Evolutionary conservation across 2,329 filamentous ascomycete species (phyloP).

Genomic region (Tolypocladium paradoxum): DNA sequence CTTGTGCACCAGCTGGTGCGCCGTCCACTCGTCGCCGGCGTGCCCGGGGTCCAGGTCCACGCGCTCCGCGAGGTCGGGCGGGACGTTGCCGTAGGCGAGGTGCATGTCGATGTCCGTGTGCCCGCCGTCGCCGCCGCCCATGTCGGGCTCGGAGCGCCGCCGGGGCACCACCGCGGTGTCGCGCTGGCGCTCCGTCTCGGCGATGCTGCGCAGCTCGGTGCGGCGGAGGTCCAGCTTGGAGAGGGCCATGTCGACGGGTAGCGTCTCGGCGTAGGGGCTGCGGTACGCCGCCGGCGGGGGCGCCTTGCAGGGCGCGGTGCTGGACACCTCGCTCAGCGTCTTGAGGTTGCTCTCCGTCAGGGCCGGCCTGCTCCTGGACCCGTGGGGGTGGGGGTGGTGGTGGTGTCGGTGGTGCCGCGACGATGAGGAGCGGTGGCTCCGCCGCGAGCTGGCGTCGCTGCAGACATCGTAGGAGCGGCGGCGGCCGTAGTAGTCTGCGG

Average conservation of each 20-base stretch:
- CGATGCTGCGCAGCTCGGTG: conserved; percentile 16
- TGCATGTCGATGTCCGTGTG: conserved; percentile 69
- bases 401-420: conserved; percentile 22
- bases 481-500: conserved; percentile 23
- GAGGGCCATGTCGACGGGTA: conserved; percentile 30
- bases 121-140: conserved; percentile 12
- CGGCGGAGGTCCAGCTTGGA: conserved; percentile 20
- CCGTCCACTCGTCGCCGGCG: conserved; percentile 44
- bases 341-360: conserved; percentile 44
- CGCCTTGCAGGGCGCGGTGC: conserved; percentile 32
- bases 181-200: conserved; percentile 4
- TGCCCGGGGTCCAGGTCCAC: conserved; percentile 35
- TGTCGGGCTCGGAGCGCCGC: conserved; percentile 26
- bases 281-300: conserved; percentile 30
- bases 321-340: conserved; percentile 41
- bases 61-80: conserved; percentile 50
- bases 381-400: conserved; percentile 18
- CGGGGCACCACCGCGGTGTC: conserved; percentile 19
- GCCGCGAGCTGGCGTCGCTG: conserved; percentile 30
- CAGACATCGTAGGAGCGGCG: conserved; percentile 15
- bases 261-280: conserved; percentile 22
- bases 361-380: conserved; percentile 23
- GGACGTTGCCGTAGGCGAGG: conserved; percentile 78
- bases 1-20: conserved; percentile 52
- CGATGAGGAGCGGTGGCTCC: conserved; percentile 26